phyloP scores from a whole-genome alignment of 345 rosid genomes.

The Erodium maritimum region DNA sequence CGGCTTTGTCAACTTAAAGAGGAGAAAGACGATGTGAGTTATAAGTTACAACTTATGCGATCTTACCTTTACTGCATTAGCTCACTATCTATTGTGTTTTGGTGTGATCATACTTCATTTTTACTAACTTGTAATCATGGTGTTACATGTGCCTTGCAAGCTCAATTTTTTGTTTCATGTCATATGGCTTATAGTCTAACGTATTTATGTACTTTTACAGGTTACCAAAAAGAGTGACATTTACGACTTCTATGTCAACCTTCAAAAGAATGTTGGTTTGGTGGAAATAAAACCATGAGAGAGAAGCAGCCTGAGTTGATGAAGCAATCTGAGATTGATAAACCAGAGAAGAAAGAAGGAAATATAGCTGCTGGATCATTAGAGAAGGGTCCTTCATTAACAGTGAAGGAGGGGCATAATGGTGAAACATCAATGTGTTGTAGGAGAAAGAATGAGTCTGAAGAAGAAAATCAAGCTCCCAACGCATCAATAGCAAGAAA shows the following conservation, averaged over 20 bases:
- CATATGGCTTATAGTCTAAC: no score
- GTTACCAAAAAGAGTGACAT: slow-evolving; percentile 84
- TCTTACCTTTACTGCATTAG: background rate
- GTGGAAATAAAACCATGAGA: slow-evolving; percentile 16
- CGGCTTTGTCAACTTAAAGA: slow-evolving; percentile 62
- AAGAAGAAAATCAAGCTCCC: slow-evolving; percentile 16
- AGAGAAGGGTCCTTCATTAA: slow-evolving; percentile 12
- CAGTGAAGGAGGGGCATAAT: slow-evolving; percentile 13
- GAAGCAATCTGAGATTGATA: slow-evolving; percentile 27
- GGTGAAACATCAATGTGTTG: slow-evolving; percentile 20
- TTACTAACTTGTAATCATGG: background rate
- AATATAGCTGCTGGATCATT: slow-evolving; percentile 11
- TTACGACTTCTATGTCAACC: slow-evolving; percentile 77
- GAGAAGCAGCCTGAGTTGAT: background rate
- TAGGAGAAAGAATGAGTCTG: slow-evolving; percentile 18
- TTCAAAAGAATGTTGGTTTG: slow-evolving; percentile 81
- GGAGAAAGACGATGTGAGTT: slow-evolving; percentile 85
- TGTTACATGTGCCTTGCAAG: background rate
- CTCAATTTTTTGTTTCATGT: background rate
- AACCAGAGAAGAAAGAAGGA: slow-evolving; percentile 26
- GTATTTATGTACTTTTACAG: slow-evolving; percentile 15
- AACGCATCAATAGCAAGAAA: slow-evolving; percentile 15
- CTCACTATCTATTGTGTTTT: background rate
- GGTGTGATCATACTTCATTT: background rate
- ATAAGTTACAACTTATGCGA: slow-evolving; percentile 6